Conservation (phyloP, 192 early-diverging fungal species). For the Backusella luteola region DNA sequence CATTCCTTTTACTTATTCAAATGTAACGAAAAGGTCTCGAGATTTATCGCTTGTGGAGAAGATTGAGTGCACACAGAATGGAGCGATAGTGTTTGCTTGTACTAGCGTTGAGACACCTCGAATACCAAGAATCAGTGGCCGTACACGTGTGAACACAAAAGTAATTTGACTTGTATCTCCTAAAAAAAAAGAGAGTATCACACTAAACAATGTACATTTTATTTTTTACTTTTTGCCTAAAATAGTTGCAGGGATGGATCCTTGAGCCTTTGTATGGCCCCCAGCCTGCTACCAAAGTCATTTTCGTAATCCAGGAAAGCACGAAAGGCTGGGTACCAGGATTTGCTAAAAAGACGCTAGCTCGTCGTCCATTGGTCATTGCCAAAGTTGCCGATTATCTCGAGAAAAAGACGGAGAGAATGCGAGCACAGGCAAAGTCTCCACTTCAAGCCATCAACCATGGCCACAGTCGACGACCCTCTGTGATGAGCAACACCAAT, state of each 20-base stretch:
- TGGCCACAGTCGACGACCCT: constrained; percentile 33
- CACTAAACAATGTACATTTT: neutral
- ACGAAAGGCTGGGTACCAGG: constrained; percentile 55
- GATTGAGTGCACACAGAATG: constrained; percentile 43
- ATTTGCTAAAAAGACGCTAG: constrained; percentile 53
- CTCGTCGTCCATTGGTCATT: constrained; percentile 49
- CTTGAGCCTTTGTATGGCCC: constrained; percentile 49
- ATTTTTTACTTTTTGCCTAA: neutral
- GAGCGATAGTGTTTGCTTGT: constrained; percentile 53
- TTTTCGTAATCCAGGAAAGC: constrained; percentile 52
- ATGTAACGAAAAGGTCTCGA: constrained; percentile 23
- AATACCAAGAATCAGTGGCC: constrained; percentile 49
- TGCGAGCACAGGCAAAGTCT: constrained; percentile 31
- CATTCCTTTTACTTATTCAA: neutral
- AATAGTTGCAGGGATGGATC: constrained; percentile 55
- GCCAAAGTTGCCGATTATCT: constrained; percentile 50
- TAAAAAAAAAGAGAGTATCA: constrained; percentile 11
- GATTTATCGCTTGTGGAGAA: constrained; percentile 48
- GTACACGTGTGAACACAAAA: constrained; percentile 45
- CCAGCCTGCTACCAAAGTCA: constrained; percentile 47
- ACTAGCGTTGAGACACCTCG: constrained; percentile 51
- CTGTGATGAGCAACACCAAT: constrained; percentile 22
- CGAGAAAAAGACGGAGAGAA: constrained; percentile 43
- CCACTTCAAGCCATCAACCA: constrained; percentile 28
- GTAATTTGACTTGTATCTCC: constrained; percentile 8